phyloP scores from a whole-genome alignment of 352 stramenopile genomes.

The Globisporangium yorkense region DNA sequence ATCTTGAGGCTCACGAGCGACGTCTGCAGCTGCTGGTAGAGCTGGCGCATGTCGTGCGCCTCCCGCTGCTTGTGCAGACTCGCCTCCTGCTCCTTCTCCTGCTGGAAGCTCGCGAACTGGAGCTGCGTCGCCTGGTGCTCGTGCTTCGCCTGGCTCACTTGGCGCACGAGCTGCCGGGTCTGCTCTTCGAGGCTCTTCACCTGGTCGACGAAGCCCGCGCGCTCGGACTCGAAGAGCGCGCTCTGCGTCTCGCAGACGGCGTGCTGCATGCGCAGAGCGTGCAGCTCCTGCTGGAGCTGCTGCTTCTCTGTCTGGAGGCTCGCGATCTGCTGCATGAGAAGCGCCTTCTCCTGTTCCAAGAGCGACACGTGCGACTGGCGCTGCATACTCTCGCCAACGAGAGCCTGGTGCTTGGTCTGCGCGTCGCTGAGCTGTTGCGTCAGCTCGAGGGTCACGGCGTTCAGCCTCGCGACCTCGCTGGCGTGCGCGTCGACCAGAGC shows the following conservation, averaged over 20 bases:
- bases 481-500: constrained; percentile 1
- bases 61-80: constrained; percentile 33
- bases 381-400: neutral
- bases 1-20: constrained; percentile 46
- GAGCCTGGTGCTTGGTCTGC: neutral
- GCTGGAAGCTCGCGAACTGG: constrained; percentile 20
- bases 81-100: constrained; percentile 31
- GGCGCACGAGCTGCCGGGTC: constrained; percentile 14
- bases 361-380: neutral
- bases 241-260: constrained; percentile 20
- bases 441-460: constrained; percentile 1
- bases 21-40: constrained; percentile 47
- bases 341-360: constrained; percentile 14
- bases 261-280: constrained; percentile 17
- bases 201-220: constrained; percentile 18
- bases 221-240: constrained; percentile 24
- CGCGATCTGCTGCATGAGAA: constrained; percentile 16
- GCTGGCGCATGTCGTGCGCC: constrained; percentile 35
- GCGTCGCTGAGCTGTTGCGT: constrained; percentile 10
- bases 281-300: constrained; percentile 11
- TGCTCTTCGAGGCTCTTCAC: constrained; percentile 26
- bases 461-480: constrained; percentile 8
- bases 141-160: constrained; percentile 24
- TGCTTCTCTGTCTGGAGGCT: constrained; percentile 11
- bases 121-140: constrained; percentile 24